Base-by-base conservation (phyloP, 1,139 yeast genomes). In the Pichia sp. region DNA sequence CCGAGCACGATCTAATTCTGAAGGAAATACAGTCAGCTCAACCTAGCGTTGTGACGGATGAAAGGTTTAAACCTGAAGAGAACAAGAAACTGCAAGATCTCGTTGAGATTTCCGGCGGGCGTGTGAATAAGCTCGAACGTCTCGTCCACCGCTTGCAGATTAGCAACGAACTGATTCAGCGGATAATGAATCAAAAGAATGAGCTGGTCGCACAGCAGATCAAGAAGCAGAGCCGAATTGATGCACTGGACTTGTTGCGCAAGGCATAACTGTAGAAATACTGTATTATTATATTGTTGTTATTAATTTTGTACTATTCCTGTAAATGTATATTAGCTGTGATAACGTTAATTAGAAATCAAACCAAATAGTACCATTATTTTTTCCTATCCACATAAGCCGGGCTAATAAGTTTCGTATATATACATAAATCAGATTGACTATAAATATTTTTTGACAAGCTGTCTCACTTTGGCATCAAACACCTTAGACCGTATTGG, bases 371-470 rank as follows among this genome's bases (percentile, higher is more conserved):
- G 8, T 8, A 38, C 16, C 16, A 23, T 23, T 23, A 23, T 23
- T 16, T 38, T 16, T 38, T n/a, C 41, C 41, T 38, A 38, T n/a
- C 41, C 41, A n/a, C 41, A 38, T 38, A 38, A 38, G 16, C n/a
- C 8, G 8, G n/a, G 41, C 41, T 8, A 38, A 13, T 13, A 13
- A 38, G 13, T 4, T 13, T 38, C n/a, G 29, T 26, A 26, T 26
- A 26, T 26, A 26, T 26, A 26, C 29, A 26, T 26, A 26, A 26
- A 26, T 26, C 7, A 26, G 16, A 38, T 7, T 16, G 41, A n/a
- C 64, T 67, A 85, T 55, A 92, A 72, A 69, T 90, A 89, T 72
- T 89, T 90, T 64, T 83, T 81, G 4, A 96, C 96, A 57, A 87
- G 69, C 42, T 78, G 71, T 65, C 85, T 82, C 47, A 93, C 86